These are phyloP conservation scores for Apophysomyces variabilis DNA, from an alignment of 371 early-diverging fungal species.

Conservation along the genomic window DNA sequence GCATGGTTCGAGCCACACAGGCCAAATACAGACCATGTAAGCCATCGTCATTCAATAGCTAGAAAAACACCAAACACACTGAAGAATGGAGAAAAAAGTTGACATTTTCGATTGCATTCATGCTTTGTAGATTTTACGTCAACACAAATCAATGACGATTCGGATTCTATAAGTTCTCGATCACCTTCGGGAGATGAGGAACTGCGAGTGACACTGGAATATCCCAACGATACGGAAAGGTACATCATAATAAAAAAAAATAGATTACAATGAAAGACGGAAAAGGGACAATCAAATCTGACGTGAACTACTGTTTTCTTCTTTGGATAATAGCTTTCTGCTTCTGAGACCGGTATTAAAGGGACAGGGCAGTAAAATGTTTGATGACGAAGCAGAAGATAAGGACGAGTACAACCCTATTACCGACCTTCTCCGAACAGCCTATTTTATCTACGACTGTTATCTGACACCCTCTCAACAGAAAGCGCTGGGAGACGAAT, in stretches of 20 bases:
- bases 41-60: conserved; percentile 4
- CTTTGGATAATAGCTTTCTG: conserved; percentile 28
- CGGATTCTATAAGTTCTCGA: conserved; percentile 25
- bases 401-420: conserved; percentile 85
- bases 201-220: conserved; percentile 42
- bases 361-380: conserved; percentile 22
- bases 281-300: not conserved
- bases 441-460: conserved; percentile 64
- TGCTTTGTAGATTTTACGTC: conserved; percentile 20
- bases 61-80: no score
- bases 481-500: conserved; percentile 65
- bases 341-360: conserved; percentile 43
- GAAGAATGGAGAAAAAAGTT: not conserved
- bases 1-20: conserved; percentile 48
- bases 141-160: conserved; percentile 30
- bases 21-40: conserved; percentile 55
- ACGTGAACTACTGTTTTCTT: not conserved
- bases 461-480: conserved; percentile 61
- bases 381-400: conserved; percentile 53
- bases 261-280: not conserved
- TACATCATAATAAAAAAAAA: conserved; percentile 11
- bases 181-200: conserved; percentile 40
- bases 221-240: conserved; percentile 45
- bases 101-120: not conserved
- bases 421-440: conserved; percentile 74